Conservation (phyloP, 83 land plant genomes). For the Picea abies region DNA sequence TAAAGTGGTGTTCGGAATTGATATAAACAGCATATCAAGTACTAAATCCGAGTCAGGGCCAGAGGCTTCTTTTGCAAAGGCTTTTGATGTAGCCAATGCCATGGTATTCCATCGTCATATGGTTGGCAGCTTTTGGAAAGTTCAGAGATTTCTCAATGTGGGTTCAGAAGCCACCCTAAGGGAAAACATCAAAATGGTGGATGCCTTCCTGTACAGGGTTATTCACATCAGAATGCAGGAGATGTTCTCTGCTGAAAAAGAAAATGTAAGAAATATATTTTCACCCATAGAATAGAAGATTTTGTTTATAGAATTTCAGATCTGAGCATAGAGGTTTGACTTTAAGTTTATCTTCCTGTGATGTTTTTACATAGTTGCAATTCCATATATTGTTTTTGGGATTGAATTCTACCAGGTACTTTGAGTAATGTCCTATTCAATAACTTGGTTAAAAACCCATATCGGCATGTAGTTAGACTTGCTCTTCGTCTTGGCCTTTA, state of each 20-base stretch:
- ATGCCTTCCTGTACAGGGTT: slow-evolving; percentile 48
- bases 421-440: not conserved
- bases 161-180: slow-evolving; percentile 54
- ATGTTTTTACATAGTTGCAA: not conserved
- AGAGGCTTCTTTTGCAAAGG: slow-evolving; percentile 41
- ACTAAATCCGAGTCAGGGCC: slow-evolving; percentile 21
- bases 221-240: slow-evolving; percentile 33
- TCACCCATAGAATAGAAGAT: not conserved
- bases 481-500: too few species aligned
- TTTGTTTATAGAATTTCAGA: not conserved
- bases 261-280: slow-evolving; percentile 15
- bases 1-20: slow-evolving; percentile 56
- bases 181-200: slow-evolving; percentile 36
- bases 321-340: not conserved
- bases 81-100: slow-evolving; percentile 58
- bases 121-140: slow-evolving; percentile 49
- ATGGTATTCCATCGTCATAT: slow-evolving; percentile 16
- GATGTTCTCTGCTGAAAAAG: slow-evolving; percentile 20
- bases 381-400: not conserved
- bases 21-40: slow-evolving; percentile 34
- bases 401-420: not conserved
- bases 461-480: too few species aligned
- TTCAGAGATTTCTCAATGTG: slow-evolving; percentile 42
- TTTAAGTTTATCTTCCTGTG: not conserved
- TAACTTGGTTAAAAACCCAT: too few species aligned